Evolutionary conservation across 2,329 filamentous ascomycete species (phyloP).

Genomic region (Dothiorella sarmentorum): DNA sequence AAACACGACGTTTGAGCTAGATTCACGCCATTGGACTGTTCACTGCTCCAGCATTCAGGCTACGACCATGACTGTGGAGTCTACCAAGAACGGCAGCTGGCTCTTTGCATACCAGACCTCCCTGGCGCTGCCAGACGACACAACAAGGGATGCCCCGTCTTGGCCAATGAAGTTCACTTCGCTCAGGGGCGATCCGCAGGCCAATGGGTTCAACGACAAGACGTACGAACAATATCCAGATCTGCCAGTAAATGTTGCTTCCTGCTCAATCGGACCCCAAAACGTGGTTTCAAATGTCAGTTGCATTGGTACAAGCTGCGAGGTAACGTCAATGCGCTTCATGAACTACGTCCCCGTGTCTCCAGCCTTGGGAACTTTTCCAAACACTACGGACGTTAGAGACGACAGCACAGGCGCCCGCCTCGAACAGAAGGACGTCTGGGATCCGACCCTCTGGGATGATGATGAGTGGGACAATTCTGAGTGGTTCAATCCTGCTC

Average conservation of each 20-base stretch:
- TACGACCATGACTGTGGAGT: neutral
- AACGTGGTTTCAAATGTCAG: neutral
- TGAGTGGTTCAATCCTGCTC: too few relatives aligned
- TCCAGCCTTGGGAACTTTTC: too few relatives aligned
- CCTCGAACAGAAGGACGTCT: neutral
- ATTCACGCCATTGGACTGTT: neutral
- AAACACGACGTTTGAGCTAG: neutral
- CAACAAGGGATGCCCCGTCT: too few relatives aligned
- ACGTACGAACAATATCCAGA: neutral
- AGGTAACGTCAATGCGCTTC: neutral
- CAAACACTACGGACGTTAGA: neutral
- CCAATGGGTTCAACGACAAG: neutral
- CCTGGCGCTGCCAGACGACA: neutral
- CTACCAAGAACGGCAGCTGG: neutral
- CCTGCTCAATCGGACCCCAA: neutral
- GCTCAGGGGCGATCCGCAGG: neutral
- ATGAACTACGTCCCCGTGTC: neutral
- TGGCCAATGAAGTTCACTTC: neutral
- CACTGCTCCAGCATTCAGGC: neutral
- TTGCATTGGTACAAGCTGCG: neutral
- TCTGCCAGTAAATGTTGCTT: neutral
- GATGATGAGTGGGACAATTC: too few relatives aligned
- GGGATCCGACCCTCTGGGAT: neutral
- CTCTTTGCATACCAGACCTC: neutral
- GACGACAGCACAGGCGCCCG: neutral